Base-by-base conservation (phyloP, 257 asterid species). In the Vinca minor region DNA sequence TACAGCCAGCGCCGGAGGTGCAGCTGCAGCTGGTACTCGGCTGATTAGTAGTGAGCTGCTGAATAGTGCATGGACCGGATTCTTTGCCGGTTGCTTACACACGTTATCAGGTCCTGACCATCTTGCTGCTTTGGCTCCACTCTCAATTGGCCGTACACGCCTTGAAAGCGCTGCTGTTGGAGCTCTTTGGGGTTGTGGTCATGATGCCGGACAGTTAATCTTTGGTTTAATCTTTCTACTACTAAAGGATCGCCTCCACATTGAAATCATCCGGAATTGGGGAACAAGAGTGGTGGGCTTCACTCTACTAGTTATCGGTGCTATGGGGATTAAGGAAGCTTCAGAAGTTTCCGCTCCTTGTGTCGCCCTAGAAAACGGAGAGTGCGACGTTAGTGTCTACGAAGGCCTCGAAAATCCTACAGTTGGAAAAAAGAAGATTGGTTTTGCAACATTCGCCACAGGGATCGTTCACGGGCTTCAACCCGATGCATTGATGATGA, bases 121-220 rank as follows among this genome's bases (percentile, higher is more conserved):
- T 73, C 94, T 93, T 39, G 99, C 99, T 53, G 99, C 99, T 32
- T 65, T 93, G 71, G 96, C 97, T 32, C 99, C 99, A 54, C 97
- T 93, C 8, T 89, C 99, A 7, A 87, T 93, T 13, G 97, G 98
- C 34, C 94, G 96, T 3, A 64, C 94, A 4, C 83, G 80, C 50
- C 69, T 87, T 81, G 96, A 89, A 62, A 93, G 98, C 71, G 97
- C 97, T 3, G 94, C 94, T 0, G 95, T 93, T 5, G 98, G 98
- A 36, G 98, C 98, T 15, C 87, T 93, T 14, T 93, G 98, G 98
- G 98, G 98, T 44, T 93, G 98, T 14, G 98, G 98, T 36, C 98
- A 93, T n/a, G 98, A 93, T 53, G 98, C 98, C 1, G 97, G 98
- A 7, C 97, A 93, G 72, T 15, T 93, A 14, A 71, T 93, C 4